Base-by-base conservation (phyloP, 768 basidiomycete genomes). In the Sarcodon aspratus region DNA sequence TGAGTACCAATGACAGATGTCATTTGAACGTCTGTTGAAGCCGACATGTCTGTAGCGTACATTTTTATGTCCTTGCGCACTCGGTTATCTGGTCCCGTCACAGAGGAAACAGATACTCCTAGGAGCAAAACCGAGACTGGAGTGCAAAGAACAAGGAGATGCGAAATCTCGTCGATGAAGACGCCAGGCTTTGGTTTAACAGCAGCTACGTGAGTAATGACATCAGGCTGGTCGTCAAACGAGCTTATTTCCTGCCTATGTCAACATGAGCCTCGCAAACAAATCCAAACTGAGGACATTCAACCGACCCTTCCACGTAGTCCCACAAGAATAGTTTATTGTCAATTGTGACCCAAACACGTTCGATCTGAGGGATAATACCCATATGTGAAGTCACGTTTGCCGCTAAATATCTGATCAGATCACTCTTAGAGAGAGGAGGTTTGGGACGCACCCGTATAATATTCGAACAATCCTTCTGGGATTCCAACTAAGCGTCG, bases 241-340 rank as follows among this genome's bases (percentile, higher is more conserved):
- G 89, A 89, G 54, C 77, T 84, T 55, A 96, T 82, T 62, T 93
- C 90, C 63, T 87, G 82, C n/a, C 92, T 63, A 47, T 1, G 5
- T 6, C 4, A 33, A 9, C 4, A 13, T 9, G 40, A 13, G 13
- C 27, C 40, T 13, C 38, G 37, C 15, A 21, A 33, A 42, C 32
- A 86, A 55, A 9, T 50, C 38, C 21, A 46, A 12, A 46, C 42
- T 49, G 53, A 35, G 51, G 38, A 31, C 46, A 43, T 12, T 9
- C 21, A 37, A 70, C 85, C 49, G 55, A 95, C 94, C 92, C 90
- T 56, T 95, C 88, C 34, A 82, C 69, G 62, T 96, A 99, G 64
- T 99, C 92, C 96, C 96, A 98, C 18, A 99, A 69, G 59, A 96
- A 89, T 33, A 99, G 71, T 57, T 90, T 89, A 63, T 93, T 82